phyloP scores from a whole-genome alignment of 305 asterid species.

The Solanum hybrid region DNA sequence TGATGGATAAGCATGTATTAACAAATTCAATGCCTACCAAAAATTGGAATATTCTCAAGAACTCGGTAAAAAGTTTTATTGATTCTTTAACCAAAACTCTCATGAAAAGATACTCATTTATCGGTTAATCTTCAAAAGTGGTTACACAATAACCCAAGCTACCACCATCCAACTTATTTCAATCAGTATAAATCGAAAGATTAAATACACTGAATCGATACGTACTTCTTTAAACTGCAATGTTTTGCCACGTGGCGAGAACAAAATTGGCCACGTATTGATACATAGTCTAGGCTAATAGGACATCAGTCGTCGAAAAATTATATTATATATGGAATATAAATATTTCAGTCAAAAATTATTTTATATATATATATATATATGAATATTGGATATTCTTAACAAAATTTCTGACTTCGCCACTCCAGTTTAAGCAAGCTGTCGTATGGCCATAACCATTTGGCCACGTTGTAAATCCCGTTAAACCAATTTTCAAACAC shows the following conservation, averaged over 20 bases:
- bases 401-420: too few species aligned
- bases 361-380: too few species aligned
- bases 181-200: neutral
- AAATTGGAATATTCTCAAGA: neutral
- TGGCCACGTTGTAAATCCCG: constrained; percentile 9
- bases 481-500: neutral
- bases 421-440: neutral
- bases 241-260: neutral
- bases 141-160: neutral
- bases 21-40: constrained; percentile 10
- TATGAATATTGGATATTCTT: too few species aligned
- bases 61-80: neutral
- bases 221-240: neutral
- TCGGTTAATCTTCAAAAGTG: neutral
- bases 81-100: neutral
- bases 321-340: too few species aligned
- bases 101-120: neutral
- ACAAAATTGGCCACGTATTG: neutral
- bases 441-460: neutral
- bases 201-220: neutral
- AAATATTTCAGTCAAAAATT: too few species aligned
- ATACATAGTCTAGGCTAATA: neutral
- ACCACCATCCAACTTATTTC: neutral
- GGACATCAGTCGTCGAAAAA: too few species aligned
- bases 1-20: neutral